phyloP scores from a whole-genome alignment of 768 basidiomycete species.

The Stropharia rugosoannulata region DNA sequence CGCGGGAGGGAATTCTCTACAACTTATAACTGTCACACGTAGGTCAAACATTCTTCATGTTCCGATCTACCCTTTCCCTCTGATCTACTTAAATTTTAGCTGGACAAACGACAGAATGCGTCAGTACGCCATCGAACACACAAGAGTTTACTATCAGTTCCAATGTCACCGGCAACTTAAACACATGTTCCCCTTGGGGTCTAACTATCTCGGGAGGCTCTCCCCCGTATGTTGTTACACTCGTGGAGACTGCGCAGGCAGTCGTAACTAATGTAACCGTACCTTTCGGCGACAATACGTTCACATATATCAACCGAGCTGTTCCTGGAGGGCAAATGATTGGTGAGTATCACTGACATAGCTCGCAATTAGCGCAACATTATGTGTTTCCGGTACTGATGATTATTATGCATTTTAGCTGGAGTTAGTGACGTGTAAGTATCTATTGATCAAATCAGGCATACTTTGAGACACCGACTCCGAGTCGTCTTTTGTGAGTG shows the following conservation, averaged over 20 bases:
- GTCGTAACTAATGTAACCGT: slow-evolving; percentile 38
- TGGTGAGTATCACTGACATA: slow-evolving; percentile 26
- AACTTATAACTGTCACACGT: slow-evolving; percentile 29
- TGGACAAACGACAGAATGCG: slow-evolving; percentile 28
- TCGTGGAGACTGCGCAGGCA: slow-evolving; percentile 31
- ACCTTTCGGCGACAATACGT: slow-evolving; percentile 27
- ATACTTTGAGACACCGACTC: background rate
- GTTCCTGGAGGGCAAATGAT: slow-evolving; percentile 30
- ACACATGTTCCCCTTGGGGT: slow-evolving; percentile 44
- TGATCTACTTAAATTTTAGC: slow-evolving; percentile 13
- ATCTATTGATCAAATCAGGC: background rate
- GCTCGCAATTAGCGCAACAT: background rate
- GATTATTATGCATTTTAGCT: slow-evolving; percentile 26
- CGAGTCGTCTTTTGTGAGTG: background rate
- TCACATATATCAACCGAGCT: slow-evolving; percentile 38
- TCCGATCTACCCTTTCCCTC: background rate
- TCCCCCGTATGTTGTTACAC: slow-evolving; percentile 38
- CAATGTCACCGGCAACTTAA: slow-evolving; percentile 33
- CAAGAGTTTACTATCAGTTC: slow-evolving; percentile 29
- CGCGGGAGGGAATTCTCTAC: slow-evolving; percentile 32
- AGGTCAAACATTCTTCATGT: slow-evolving; percentile 19
- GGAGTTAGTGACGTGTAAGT: slow-evolving; percentile 36
- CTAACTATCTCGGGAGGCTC: slow-evolving; percentile 36
- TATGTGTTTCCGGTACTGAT: slow-evolving; percentile 16
- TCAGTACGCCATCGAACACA: slow-evolving; percentile 19